Evolutionary conservation across 2,329 filamentous ascomycete species (phyloP).

Genomic region (Colletotrichum limetticola): DNA sequence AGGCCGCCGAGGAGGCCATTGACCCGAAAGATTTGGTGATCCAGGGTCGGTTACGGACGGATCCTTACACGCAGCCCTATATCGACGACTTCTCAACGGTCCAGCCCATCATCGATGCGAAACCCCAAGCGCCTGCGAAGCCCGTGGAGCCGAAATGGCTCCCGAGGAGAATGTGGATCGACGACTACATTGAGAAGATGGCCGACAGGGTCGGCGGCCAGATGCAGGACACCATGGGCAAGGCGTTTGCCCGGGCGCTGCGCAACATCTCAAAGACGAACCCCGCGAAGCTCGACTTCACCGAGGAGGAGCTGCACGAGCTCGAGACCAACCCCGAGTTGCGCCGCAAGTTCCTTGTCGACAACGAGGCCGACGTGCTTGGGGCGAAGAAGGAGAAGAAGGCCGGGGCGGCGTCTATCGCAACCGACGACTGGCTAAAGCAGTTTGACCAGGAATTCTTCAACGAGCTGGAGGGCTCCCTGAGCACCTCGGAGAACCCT

Average conservation of each 20-base stretch:
- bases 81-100: conserved; percentile 85
- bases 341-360: conserved; percentile 49
- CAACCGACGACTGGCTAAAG: conserved; percentile 23
- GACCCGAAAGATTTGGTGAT: conserved; percentile 77
- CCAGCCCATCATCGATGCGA: conserved; percentile 82
- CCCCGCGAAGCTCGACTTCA: conserved; percentile 65
- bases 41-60: conserved; percentile 77
- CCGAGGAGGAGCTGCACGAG: conserved; percentile 58
- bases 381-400: neutral
- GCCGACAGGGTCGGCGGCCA: conserved; percentile 53
- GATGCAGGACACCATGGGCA: conserved; percentile 53
- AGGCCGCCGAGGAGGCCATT: conserved; percentile 83
- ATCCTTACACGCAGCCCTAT: conserved; percentile 79
- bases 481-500: conserved; percentile 39
- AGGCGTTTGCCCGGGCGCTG: conserved; percentile 54
- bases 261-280: conserved; percentile 53
- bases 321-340: conserved; percentile 52
- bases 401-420: neutral
- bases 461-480: conserved; percentile 37
- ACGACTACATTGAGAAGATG: conserved; percentile 65
- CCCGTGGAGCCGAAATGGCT: conserved; percentile 68
- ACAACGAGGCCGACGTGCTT: conserved; percentile 35
- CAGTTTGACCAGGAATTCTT: conserved; percentile 40
- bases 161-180: conserved; percentile 68
- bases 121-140: conserved; percentile 59